Conservation (phyloP, 352 stramenopile genomes). For the Thalassiosira mediterranea region DNA sequence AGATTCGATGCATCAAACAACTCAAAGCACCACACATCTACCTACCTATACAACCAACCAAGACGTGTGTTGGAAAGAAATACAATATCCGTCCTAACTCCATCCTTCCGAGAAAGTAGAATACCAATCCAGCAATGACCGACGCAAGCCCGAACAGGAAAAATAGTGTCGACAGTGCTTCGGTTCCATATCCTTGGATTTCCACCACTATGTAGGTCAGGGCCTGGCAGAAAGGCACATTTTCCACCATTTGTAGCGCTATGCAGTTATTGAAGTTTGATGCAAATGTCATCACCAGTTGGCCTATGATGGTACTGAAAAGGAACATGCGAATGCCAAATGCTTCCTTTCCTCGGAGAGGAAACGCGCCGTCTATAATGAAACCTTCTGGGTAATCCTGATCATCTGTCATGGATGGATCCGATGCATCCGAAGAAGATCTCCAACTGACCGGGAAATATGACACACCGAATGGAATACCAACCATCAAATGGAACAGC, state of each 20-base stretch:
- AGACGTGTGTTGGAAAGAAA: conserved; percentile 92
- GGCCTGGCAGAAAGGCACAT: conserved; percentile 93
- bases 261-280: conserved; percentile 71
- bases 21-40: too few species aligned
- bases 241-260: conserved; percentile 90
- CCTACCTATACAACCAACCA: conserved; percentile 88
- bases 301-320: conserved; percentile 67
- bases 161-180: conserved; percentile 89
- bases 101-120: conserved; percentile 89
- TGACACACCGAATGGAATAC: conserved; percentile 52
- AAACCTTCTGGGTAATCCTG: conserved; percentile 12
- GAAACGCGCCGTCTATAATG: conserved; percentile 58
- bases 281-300: conserved; percentile 68
- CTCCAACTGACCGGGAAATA: conserved; percentile 55
- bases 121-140: conserved; percentile 88
- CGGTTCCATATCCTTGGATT: conserved; percentile 84
- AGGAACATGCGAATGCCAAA: conserved; percentile 81
- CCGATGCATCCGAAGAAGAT: conserved; percentile 17
- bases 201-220: conserved; percentile 87
- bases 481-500: conserved; percentile 40
- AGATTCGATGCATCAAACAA: not conserved
- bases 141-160: conserved; percentile 90
- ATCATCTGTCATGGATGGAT: not conserved
- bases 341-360: conserved; percentile 67
- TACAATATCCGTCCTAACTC: conserved; percentile 91